Evolutionary conservation across 768 basidiomycete genomes (phyloP), one percentile per base, ranked within the genome.

Genomic region (Omphalotus guepiniiformis): DNA sequence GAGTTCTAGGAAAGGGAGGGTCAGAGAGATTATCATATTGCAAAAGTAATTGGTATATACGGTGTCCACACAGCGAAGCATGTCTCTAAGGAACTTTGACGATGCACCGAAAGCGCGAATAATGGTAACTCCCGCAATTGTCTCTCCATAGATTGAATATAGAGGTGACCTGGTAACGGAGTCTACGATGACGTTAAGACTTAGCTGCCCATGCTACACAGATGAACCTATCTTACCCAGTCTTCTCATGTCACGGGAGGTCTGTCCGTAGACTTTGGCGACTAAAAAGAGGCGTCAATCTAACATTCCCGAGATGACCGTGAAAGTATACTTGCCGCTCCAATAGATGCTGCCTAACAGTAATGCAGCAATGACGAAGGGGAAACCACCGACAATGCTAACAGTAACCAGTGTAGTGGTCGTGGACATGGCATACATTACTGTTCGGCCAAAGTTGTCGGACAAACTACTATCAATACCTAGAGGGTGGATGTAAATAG

Each of bases 21-120:
- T 77, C 72, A 76, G 47, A 19, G 2, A 44, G 43, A 35, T 23
- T 4, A 19, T 6, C 6, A 48, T 32, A 32, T 41, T 23, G 28
- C 25, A 4, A 27, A 30, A 65, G 82, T 53, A 51, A 88, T n/a
- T n/a, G n/a, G n/a, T n/a, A n/a, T n/a, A n/a, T n/a, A n/a, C 85
- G 28, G 87, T 89, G 58, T 92, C 89, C 18, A 87, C 85, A 51
- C 80, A 87, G 43, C 80, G 77, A 9, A 89, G 69, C 88, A 92
- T 90, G 54, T 91, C 89, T 43, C 88, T 71, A 53, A 92, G 63
- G 63, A 91, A 89, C 60, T 91, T 90, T 30, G 89, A 87, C 26
- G 86, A 83, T 9, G 89, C 90, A 12, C 93, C 93, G 59, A 93
- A 96, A 0, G 92, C 85, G 36, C 93, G 84, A 39, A 47, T 39